Percentiles rank a stretch among this genome's conserved stretches.
phyloP scores from a whole-genome alignment of 441 rosid genomes.

The Syzygium malaccense region DNA sequence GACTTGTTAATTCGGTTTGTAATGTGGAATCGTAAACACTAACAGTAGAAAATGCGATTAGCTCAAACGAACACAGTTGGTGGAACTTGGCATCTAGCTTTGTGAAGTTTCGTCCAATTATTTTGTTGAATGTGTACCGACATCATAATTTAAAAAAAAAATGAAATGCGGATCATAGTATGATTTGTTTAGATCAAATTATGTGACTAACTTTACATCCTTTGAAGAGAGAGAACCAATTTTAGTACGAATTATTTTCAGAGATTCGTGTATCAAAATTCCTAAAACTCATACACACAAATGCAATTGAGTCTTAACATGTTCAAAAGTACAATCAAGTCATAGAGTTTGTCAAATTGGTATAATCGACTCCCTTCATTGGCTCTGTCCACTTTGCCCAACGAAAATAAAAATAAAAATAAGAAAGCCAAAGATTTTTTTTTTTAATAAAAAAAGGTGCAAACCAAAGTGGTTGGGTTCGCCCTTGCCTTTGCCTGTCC shows the following conservation, averaged over 20 bases:
- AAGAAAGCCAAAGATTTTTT: background rate
- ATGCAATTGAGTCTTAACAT: background rate
- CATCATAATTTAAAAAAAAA: no score
- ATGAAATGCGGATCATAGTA: background rate
- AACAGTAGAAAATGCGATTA: background rate
- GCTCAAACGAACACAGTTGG: background rate
- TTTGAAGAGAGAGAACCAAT: no score
- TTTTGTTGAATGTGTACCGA: background rate
- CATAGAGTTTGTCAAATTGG: background rate
- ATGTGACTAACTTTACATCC: background rate
- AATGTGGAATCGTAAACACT: accelerated
- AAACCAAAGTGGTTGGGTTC: background rate
- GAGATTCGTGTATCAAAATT: background rate
- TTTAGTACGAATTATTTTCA: background rate
- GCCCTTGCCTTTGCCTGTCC: background rate
- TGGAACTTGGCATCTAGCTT: background rate
- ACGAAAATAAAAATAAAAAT: background rate
- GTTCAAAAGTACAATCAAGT: background rate
- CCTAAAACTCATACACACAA: background rate
- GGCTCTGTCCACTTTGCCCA: background rate
- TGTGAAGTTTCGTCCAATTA: background rate
- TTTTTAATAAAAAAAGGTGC: background rate
- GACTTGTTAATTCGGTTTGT: background rate
- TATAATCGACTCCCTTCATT: background rate
- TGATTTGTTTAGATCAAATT: no score